These are phyloP conservation scores for Mycena latifolia DNA, from an alignment of 768 basidiomycete species.

Conservation along the genomic window DNA sequence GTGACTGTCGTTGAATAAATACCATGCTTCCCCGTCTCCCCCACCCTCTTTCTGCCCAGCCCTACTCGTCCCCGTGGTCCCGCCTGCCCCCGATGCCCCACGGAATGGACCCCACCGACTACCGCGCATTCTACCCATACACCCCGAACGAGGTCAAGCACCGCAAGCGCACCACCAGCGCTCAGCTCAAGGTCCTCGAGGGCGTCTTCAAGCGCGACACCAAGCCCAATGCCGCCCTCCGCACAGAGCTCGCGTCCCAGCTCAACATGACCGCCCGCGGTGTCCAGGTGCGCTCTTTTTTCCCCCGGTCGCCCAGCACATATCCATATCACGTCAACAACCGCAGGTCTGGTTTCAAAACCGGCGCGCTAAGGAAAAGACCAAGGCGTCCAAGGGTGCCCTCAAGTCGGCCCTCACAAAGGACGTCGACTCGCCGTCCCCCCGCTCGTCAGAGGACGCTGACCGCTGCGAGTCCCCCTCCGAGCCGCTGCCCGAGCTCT, in stretches of 20 bases:
- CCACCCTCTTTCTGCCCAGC: slow-evolving; percentile 51
- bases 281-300: slow-evolving; percentile 80
- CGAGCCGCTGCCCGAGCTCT: slow-evolving; percentile 26
- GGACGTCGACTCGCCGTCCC: slow-evolving; percentile 43
- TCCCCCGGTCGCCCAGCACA: background rate
- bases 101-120: slow-evolving; percentile 78
- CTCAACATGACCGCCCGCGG: slow-evolving; percentile 94
- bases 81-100: slow-evolving; percentile 57
- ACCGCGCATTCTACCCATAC: slow-evolving; percentile 89
- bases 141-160: slow-evolving; percentile 96
- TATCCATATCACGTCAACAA: slow-evolving; percentile 35
- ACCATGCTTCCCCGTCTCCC: slow-evolving; percentile 45
- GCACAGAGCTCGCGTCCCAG: slow-evolving; percentile 84
- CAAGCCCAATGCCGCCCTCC: slow-evolving; percentile 87
- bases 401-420: slow-evolving; percentile 35
- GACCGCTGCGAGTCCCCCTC: slow-evolving; percentile 30
- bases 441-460: slow-evolving; percentile 40
- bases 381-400: slow-evolving; percentile 63
- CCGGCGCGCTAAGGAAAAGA: slow-evolving; percentile 89
- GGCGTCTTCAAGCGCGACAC: slow-evolving; percentile 88
- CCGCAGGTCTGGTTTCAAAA: slow-evolving; percentile 93
- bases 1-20: slow-evolving; percentile 33
- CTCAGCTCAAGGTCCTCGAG: slow-evolving; percentile 93
- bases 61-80: slow-evolving; percentile 59
- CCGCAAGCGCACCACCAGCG: slow-evolving; percentile 87